A percentile compares a stretch with the other conserved stretches of the same genome.
Conservation (phyloP, 176 grass and related monocot species). For the Sorghum bicolor region DNA sequence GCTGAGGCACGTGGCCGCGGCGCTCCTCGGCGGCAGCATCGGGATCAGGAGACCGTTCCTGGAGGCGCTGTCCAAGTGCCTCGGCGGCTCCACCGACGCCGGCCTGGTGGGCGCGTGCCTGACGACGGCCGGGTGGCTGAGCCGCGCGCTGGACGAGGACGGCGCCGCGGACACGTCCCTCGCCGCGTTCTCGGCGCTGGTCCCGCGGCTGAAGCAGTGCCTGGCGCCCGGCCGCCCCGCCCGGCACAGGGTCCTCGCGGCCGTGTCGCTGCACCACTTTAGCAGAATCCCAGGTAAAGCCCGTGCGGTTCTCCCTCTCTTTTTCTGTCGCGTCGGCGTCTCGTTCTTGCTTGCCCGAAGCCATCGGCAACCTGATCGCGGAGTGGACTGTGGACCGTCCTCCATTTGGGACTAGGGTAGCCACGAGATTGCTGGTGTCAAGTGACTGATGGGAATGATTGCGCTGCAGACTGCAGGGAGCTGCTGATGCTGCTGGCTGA, state of each 20-base stretch:
- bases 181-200: conserved; percentile 50
- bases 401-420: background rate
- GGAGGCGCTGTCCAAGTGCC: conserved; percentile 50
- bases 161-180: conserved; percentile 24
- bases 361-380: background rate
- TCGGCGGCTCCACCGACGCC: conserved; percentile 19
- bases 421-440: background rate
- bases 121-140: conserved; percentile 51
- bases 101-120: conserved; percentile 38
- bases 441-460: background rate
- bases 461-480: conserved; percentile 49
- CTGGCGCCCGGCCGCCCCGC: background rate
- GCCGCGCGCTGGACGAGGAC: conserved; percentile 31
- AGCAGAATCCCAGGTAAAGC: conserved; percentile 50
- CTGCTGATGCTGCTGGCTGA: conserved; percentile 39
- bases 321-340: background rate
- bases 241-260: conserved; percentile 42
- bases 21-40: conserved; percentile 28
- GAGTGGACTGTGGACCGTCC: too few species aligned
- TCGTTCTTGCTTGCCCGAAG: background rate
- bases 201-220: conserved; percentile 39
- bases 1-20: conserved; percentile 9
- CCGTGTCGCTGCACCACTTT: conserved; percentile 45
- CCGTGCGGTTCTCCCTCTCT: background rate
- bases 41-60: conserved; percentile 43